Conservation (phyloP, 805 yeast genomes). For the Kuraishia ogatae region DNA sequence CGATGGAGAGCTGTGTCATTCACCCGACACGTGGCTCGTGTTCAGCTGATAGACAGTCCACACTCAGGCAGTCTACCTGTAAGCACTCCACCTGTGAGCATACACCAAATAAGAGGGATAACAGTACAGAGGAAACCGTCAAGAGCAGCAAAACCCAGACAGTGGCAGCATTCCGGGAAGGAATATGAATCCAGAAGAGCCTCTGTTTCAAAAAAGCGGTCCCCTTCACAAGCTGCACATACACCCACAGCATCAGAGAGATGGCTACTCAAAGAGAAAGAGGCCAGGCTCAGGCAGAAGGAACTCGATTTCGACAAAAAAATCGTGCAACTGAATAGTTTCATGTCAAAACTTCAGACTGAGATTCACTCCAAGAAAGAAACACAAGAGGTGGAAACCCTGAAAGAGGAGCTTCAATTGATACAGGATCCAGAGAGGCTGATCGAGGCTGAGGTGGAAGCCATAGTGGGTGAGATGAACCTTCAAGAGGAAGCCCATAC, state of each 20-base stretch:
- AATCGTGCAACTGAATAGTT: conserved; percentile 15
- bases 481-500: conserved; percentile 7
- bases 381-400: conserved; percentile 8
- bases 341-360: conserved; percentile 20
- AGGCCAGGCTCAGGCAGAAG: not conserved
- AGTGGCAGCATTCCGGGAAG: not conserved
- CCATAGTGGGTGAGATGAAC: conserved; percentile 19
- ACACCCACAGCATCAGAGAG: not conserved
- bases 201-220: not conserved
- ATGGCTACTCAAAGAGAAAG: conserved; percentile 2
- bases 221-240: not conserved
- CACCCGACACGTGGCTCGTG: not conserved
- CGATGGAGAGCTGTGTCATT: too few relatives aligned
- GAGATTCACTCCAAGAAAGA: conserved; percentile 13
- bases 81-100: too few relatives aligned
- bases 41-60: not conserved
- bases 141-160: not conserved
- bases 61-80: not conserved
- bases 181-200: not conserved
- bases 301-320: not conserved
- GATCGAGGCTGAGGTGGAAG: conserved; percentile 13
- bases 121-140: not conserved
- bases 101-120: not conserved
- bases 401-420: conserved; percentile 12
- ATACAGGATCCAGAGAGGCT: conserved; percentile 9